These are phyloP conservation scores for Trichopus zeylanicus DNA, from an alignment of 116 monocot genomes.

Conservation along the genomic window DNA sequence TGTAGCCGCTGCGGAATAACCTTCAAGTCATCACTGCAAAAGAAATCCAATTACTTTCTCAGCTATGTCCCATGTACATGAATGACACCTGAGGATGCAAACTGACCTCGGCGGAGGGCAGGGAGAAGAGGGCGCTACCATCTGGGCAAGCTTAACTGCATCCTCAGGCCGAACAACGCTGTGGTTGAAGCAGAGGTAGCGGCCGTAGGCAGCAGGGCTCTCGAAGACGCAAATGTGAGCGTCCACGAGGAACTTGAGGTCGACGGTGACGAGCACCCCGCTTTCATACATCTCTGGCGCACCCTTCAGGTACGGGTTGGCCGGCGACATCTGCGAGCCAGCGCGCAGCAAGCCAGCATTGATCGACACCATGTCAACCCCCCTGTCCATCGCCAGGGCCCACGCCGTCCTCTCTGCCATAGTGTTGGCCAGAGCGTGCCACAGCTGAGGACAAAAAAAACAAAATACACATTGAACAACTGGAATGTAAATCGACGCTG, in stretches of 20 bases:
- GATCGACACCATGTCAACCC: constrained; percentile 48
- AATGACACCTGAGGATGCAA: neutral
- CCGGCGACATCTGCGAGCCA: constrained; percentile 26
- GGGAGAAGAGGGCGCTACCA: constrained; percentile 26
- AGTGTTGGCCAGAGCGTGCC: constrained; percentile 85
- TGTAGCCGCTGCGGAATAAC: constrained; percentile 35
- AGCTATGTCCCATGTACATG: neutral
- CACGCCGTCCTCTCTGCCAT: constrained; percentile 86
- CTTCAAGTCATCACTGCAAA: constrained; percentile 40
- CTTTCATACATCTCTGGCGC: constrained; percentile 84
- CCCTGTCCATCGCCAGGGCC: constrained; percentile 92
- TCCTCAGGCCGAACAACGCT: constrained; percentile 60
- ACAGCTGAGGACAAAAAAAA: constrained; percentile 42
- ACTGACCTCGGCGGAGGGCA: constrained; percentile 27
- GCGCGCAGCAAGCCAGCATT: constrained; percentile 34
- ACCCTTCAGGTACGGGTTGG: constrained; percentile 62
- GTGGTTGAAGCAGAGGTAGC: constrained; percentile 81
- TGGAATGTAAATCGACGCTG: neutral
- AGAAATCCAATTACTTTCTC: neutral
- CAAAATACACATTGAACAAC: no score
- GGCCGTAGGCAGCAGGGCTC: constrained; percentile 53
- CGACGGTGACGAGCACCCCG: constrained; percentile 76
- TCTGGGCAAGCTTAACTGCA: constrained; percentile 48
- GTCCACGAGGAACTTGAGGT: constrained; percentile 45
- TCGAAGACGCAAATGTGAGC: constrained; percentile 71